Percentiles rank a stretch among this genome's conserved stretches.
Conservation (phyloP, 768 basidiomycete genomes). For the Pleurotus pulmonarius region DNA sequence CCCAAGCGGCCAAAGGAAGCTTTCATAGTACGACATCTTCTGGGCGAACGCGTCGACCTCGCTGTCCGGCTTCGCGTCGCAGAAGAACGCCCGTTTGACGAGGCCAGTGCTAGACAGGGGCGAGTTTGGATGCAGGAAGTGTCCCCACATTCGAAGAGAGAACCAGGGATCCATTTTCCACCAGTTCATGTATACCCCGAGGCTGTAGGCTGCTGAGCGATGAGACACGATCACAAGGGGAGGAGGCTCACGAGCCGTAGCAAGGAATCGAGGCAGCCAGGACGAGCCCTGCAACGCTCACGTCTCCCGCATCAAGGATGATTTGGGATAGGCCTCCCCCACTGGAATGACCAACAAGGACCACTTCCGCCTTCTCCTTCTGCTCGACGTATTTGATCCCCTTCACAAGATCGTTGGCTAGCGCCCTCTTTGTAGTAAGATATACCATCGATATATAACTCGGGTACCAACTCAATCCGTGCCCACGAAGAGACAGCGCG, state of each 20-base stretch:
- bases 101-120: neutral
- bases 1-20: slow-evolving; percentile 1
- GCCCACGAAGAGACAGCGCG: neutral
- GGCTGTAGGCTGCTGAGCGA: neutral
- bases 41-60: neutral
- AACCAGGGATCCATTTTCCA: slow-evolving; percentile 1
- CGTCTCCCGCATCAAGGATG: neutral
- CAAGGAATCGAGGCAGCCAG: neutral
- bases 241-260: neutral
- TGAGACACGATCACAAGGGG: neutral
- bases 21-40: neutral
- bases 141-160: neutral
- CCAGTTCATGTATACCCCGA: neutral
- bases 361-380: neutral
- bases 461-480: slow-evolving; percentile 4
- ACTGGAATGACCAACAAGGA: slow-evolving; percentile 1
- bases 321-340: slow-evolving; percentile 1
- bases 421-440: neutral
- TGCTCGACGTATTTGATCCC: neutral
- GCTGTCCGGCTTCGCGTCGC: neutral
- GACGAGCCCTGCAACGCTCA: neutral
- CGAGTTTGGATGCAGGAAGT: neutral
- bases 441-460: slow-evolving; percentile 1
- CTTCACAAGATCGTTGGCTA: neutral
- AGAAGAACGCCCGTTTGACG: neutral